Evolutionary conservation across 345 rosid species (phyloP).

Genomic region (Ceriops decandra): DNA sequence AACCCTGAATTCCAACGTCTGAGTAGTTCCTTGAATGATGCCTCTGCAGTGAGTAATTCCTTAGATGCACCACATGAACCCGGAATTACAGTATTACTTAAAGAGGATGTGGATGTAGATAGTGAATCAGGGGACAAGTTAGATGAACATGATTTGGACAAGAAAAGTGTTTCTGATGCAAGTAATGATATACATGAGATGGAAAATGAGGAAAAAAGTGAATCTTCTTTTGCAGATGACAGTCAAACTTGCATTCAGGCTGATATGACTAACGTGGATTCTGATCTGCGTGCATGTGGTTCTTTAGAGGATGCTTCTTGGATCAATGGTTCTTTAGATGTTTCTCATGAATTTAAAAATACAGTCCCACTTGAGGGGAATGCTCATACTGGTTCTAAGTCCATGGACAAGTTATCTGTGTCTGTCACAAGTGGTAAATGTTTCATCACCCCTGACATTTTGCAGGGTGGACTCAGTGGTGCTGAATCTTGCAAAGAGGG

Average conservation of each 20-base stretch:
- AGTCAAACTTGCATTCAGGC: conserved; percentile 6
- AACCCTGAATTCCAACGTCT: conserved; percentile 28
- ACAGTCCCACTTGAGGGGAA: conserved; percentile 22
- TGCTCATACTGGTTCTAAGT: conserved; percentile 19
- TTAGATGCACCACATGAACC: conserved; percentile 24
- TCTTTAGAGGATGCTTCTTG: conserved; percentile 2
- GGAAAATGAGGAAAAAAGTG: conserved; percentile 10
- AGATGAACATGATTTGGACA: conserved; percentile 16
- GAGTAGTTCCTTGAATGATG: conserved; percentile 20
- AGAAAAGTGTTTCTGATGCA: conserved; percentile 7
- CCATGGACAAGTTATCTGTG: conserved; percentile 15
- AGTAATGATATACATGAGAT: conserved; percentile 6
- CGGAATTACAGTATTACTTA: conserved; percentile 10
- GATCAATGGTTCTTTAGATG: conserved; percentile 10
- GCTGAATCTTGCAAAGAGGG: conserved; percentile 9
- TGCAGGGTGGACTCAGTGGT: conserved; percentile 5
- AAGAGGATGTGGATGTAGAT: conserved; percentile 12
- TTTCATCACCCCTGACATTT: background rate
- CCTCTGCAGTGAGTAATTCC: conserved; percentile 21
- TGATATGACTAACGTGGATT: background rate
- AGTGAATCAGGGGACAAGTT: conserved; percentile 21
- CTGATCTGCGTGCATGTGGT: background rate
- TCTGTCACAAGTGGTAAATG: conserved; percentile 16
- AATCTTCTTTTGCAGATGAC: conserved; percentile 23
- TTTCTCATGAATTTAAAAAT: conserved; percentile 28